These are phyloP conservation scores for Phialemoniopsis sp. DNA, from an alignment of 2,329 filamentous ascomycete genomes.

Conservation along the genomic window DNA sequence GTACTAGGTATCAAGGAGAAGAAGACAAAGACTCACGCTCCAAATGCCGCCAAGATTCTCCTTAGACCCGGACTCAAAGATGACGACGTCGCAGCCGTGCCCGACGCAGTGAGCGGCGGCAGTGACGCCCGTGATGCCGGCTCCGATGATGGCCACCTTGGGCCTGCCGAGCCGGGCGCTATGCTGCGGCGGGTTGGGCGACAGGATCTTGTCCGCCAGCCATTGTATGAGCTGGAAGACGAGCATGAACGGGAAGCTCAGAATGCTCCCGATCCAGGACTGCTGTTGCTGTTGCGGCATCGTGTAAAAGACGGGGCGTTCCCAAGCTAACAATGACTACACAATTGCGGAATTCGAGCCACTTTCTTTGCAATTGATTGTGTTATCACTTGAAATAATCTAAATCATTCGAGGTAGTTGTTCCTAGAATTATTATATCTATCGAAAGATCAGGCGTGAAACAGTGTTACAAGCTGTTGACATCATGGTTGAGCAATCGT, in stretches of 20 bases:
- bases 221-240: conserved; percentile 64
- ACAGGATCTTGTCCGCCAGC: conserved; percentile 59
- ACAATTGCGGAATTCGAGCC: no score
- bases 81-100: conserved; percentile 76
- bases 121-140: conserved; percentile 71
- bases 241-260: conserved; percentile 44
- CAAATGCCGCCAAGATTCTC: conserved; percentile 74
- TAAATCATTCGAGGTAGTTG: no score
- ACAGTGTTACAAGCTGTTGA: no score
- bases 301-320: no score
- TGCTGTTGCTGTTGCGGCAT: no score
- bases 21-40: conserved; percentile 50
- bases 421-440: no score
- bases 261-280: no score
- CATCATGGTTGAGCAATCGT: no score
- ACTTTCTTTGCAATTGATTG: no score
- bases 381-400: no score
- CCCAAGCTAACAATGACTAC: no score
- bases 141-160: conserved; percentile 65
- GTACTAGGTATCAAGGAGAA: background rate
- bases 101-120: conserved; percentile 79
- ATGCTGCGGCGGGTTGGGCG: conserved; percentile 64
- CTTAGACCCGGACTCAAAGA: conserved; percentile 70
- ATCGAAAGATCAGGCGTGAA: no score
- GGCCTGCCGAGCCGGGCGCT: conserved; percentile 54